Evolutionary conservation across 1,284 basidiomycete genomes (phyloP), one percentile per base, ranked within the genome.

Genomic region (Gastroboletus turbinatus): DNA sequence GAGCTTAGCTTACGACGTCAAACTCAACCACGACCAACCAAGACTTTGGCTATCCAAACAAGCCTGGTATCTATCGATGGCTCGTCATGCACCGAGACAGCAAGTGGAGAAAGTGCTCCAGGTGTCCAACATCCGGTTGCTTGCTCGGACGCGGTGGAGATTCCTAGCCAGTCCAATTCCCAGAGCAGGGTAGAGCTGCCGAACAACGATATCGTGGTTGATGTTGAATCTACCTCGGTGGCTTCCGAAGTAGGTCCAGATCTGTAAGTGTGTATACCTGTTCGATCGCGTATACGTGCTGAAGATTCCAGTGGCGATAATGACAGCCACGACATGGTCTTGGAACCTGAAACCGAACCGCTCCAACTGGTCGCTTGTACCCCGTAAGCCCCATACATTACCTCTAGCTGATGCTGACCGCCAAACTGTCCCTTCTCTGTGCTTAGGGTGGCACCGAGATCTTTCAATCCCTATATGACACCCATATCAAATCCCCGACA

Each of bases 391-490:
- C n/a, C 11, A 4, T 32, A 5, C 3, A 32, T 10, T 39, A 17
- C 21, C 16, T 44, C 17, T 2, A 13, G 45, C 14, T 8, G 38
- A 48, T 30, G n/a, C 25, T 47, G 17, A 51, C 2, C n/a, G 1
- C 5, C 14, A 16, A 29, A 48, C 9, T 8, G n/a, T 39, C 46
- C n/a, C 33, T 16, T 32, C 11, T 33, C 16, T 40, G 13, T 45
- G 32, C 19, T 33, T 35, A 68, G 67, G 9, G 47, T 54, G 13
- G 64, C 45, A 5, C 23, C 52, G 30, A 61, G 55, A 48, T 43
- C 48, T n/a, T 54, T 59, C 6, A 68, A 67, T 45, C 65, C 66
- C 2, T 67, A 67, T 39, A 46, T 70, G 67, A 67, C 65, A 25
- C 65, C 65, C 0, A 3, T 66, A 33, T 67, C 66, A 21, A 67